A percentile compares a stretch with the other conserved stretches of the same genome.
phyloP scores from a whole-genome alignment of 2,329 filamentous ascomycete genomes.

The Exophiala phaeomuriformis region DNA sequence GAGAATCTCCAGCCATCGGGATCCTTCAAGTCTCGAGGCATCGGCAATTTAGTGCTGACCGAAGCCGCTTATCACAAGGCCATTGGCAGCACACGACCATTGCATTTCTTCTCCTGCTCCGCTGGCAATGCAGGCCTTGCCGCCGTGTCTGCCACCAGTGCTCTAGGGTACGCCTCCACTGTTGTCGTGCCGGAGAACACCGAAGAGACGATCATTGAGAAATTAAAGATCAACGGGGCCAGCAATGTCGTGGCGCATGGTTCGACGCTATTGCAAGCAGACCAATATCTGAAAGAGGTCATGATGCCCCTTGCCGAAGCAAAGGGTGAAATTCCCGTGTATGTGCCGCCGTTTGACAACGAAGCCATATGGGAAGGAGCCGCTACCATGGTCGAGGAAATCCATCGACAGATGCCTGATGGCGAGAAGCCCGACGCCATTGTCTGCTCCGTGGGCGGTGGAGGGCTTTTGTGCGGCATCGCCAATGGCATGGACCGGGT shows the following conservation, averaged over 20 bases:
- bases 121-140: slow-evolving; percentile 82
- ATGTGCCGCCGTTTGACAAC: slow-evolving; percentile 43
- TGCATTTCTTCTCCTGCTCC: slow-evolving; percentile 70
- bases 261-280: slow-evolving; percentile 60
- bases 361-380: slow-evolving; percentile 39
- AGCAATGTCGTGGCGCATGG: slow-evolving; percentile 60
- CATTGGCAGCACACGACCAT: slow-evolving; percentile 11
- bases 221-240: slow-evolving; percentile 62
- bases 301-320: slow-evolving; percentile 32
- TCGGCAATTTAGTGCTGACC: slow-evolving; percentile 40
- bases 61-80: slow-evolving; percentile 39
- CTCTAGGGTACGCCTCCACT: slow-evolving; percentile 59
- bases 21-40: slow-evolving; percentile 64
- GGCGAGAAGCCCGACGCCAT: slow-evolving; percentile 55
- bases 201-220: slow-evolving; percentile 61
- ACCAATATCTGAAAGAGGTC: slow-evolving; percentile 55
- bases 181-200: slow-evolving; percentile 65
- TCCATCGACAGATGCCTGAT: slow-evolving; percentile 33
- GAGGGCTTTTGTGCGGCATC: slow-evolving; percentile 69
- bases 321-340: slow-evolving; percentile 37
- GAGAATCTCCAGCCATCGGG: slow-evolving; percentile 77
- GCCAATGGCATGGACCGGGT: slow-evolving; percentile 54
- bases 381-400: slow-evolving; percentile 38
- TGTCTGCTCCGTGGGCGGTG: slow-evolving; percentile 71
- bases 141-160: slow-evolving; percentile 62